Evolutionary conservation across 257 asterid genomes (phyloP).

Genomic region (Salvia hispanica): DNA sequence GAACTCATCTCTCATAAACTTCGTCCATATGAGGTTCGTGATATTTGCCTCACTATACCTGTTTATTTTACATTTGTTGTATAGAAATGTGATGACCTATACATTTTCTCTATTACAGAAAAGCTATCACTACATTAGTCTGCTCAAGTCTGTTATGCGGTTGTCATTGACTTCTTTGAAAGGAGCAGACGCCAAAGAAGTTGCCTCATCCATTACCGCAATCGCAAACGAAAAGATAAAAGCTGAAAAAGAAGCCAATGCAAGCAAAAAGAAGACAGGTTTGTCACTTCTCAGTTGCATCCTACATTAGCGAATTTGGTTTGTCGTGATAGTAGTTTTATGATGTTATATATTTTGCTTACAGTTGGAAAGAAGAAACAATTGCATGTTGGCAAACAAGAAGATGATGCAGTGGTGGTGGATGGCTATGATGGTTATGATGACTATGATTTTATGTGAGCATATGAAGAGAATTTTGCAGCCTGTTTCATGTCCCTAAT

Average conservation of each 20-base stretch:
- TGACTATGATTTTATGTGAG: conserved; percentile 87
- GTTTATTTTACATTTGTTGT: background rate
- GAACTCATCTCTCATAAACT: conserved; percentile 82
- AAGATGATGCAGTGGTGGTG: conserved; percentile 56
- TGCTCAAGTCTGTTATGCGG: conserved; percentile 90
- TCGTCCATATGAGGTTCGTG: conserved; percentile 76
- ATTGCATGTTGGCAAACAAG: conserved; percentile 66
- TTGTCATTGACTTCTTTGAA: conserved; percentile 73
- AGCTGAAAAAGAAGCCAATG: conserved; percentile 90
- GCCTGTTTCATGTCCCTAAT: conserved; percentile 44
- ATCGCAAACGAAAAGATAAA: conserved; percentile 95
- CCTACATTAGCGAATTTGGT: background rate
- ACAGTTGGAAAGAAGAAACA: conserved; percentile 91
- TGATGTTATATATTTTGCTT: conserved; percentile 9
- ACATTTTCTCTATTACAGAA: conserved; percentile 52
- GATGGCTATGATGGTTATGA: conserved; percentile 58
- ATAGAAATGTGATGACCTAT: conserved; percentile 25
- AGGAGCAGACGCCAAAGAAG: conserved; percentile 90
- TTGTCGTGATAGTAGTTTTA: background rate
- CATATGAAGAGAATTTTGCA: conserved; percentile 40
- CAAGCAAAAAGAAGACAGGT: conserved; percentile 92
- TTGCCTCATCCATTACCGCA: conserved; percentile 88
- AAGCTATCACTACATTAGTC: conserved; percentile 85
- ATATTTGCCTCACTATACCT: conserved; percentile 4
- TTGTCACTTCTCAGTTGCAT: conserved; percentile 13